Evolutionary conservation across 805 yeast species (phyloP), one percentile per base, ranked within the genome.

Genomic region (Spencermartinsiella europaea): DNA sequence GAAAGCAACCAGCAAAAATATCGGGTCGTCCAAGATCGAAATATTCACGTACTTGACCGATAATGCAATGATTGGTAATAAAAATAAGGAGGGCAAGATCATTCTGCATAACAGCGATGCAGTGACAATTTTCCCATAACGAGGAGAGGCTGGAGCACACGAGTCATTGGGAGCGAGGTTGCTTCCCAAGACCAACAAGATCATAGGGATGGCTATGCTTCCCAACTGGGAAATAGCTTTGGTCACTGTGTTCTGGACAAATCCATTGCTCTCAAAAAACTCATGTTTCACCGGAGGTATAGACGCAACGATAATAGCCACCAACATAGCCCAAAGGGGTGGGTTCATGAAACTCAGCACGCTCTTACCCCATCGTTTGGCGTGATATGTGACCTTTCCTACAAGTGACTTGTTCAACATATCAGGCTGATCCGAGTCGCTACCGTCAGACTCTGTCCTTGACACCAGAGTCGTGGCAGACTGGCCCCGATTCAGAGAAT

Each of bases 321-420:
- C 51, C 4, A 77, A 59, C 84, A 80, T 80, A 22, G 85, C 72
- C 68, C 79, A 80, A 47, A 80, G 66, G 4, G 85, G 85, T 2
- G 83, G 83, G 59, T 80, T 80, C 85, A 80, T 80, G 59, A 75
- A 51, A 16, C 39, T 28, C 46, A 57, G 27, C 19, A 56, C 12
- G 12, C 31, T 25, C 31, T 12, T 7, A 7, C 7, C 12, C 31
- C 38, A 21, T 21, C 22, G 8, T 17, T 38, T 22, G 38, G 20
- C 38, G 16, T 14, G 10, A 20, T 35, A 5, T 35, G 28, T 20
- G 41, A 38, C 21, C 28, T 21, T 38, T 38, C 17, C 28, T 14
- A 20, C 12, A 25, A 25, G 12, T 25, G 31, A 25, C 31, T 25
- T 25, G 31, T n/a, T n/a, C n/a, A n/a, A n/a, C n/a, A n/a, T n/a